Conservation (phyloP, 306 rosid genomes). For the Potentilla sterilis region DNA sequence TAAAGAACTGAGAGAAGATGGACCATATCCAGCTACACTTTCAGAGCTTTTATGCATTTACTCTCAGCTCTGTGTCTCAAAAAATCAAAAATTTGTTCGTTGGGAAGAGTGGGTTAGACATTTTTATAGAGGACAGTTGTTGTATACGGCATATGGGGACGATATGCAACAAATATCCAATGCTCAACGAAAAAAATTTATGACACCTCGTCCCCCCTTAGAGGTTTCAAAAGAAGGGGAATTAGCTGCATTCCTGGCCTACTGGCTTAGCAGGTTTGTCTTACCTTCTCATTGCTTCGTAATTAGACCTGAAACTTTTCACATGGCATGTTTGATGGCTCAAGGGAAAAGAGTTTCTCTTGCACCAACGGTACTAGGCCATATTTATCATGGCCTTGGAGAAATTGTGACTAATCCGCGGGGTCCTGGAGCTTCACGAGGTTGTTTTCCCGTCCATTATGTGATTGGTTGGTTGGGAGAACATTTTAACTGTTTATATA, state of each 20-base stretch:
- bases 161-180: too few relatives aligned
- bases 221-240: too few relatives aligned
- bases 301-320: not conserved
- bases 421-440: not conserved
- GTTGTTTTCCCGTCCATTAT: not conserved
- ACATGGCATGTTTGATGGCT: not conserved
- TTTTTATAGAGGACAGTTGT: too few relatives aligned
- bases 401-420: not conserved
- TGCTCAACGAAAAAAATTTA: too few relatives aligned
- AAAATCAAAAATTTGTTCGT: too few relatives aligned
- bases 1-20: fast-evolving
- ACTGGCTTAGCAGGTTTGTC: not conserved
- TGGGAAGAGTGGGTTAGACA: too few relatives aligned
- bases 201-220: too few relatives aligned
- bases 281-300: not conserved
- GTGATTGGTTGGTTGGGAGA: not conserved
- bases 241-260: not conserved
- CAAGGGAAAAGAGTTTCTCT: not conserved
- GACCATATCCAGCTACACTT: not conserved
- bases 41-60: not conserved
- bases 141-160: too few relatives aligned
- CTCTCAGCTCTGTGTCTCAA: too few relatives aligned
- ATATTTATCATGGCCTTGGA: not conserved
- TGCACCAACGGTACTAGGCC: not conserved
- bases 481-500: too few relatives aligned